Evolutionary conservation across 805 yeast genomes (phyloP), one percentile per base, ranked within the genome.

Genomic region (Starmerella cellae): DNA sequence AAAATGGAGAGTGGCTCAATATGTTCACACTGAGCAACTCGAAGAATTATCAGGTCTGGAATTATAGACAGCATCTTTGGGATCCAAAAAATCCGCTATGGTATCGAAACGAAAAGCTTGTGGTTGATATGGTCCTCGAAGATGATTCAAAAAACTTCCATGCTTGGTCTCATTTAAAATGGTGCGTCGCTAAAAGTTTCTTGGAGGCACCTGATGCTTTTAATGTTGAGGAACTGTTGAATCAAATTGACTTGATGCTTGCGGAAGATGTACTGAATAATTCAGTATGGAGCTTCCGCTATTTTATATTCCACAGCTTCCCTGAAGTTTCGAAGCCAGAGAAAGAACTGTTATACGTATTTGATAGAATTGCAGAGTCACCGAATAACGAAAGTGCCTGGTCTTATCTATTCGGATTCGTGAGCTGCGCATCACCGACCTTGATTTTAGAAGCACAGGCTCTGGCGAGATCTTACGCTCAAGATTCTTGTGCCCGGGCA

Each of bases 31-130:
- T 80, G 38, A 76, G 71, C 11, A 79, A 81, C 58, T 80, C 87
- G 32, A 91, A 91, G 60, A 88, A 87, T 64, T 91, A 91, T 62
- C 98, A 91, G 60, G 79, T 88, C n/a, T 91, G 97, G 96, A 82
- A 87, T 53, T 87, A 88, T 56, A 71, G 96, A 43, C 87, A 80
- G 55, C 64, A 75, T 27, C 57, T 88, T 8, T 62, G 80, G 26
- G 44, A 61, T 31, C 57, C 60, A 1, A 54, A 22, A 35, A 37
- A 48, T 38, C 36, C 41, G 29, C 43, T 65, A 35, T 59, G 50
- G 45, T 53, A 45, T 38, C 23, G 61, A 33, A 63, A 77, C 29
- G 97, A 91, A 56, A 67, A 68, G 39, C 79, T 82, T 2, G 68
- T 84, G 19, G 64, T 81, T 33, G 69, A 70, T 31, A 61, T 69